Evolutionary conservation across 305 asterid species (phyloP).

Genomic region (Plantago coronopus): DNA sequence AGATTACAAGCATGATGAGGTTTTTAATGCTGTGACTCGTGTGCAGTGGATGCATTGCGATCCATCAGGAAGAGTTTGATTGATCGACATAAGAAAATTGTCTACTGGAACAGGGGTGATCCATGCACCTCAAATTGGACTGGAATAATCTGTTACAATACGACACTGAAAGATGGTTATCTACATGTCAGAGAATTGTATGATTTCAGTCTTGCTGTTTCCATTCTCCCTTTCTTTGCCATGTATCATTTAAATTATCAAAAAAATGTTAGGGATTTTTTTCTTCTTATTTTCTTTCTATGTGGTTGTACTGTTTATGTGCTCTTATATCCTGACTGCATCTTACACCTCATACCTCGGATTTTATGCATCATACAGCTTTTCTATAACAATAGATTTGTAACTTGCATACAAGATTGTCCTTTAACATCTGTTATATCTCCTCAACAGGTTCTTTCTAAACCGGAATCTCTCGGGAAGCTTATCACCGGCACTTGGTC

Average conservation of each 20-base stretch:
- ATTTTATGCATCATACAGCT: neutral
- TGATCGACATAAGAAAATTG: slow-evolving; percentile 48
- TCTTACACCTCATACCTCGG: neutral
- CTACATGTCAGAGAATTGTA: slow-evolving; percentile 75
- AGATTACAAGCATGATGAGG: slow-evolving; percentile 5
- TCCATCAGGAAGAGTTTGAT: slow-evolving; percentile 46
- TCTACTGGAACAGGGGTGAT: slow-evolving; percentile 70
- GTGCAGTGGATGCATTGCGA: slow-evolving; percentile 60
- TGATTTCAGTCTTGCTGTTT: slow-evolving; percentile 23
- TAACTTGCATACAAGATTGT: neutral
- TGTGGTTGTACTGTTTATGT: too few relatives aligned
- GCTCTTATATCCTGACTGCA: too few relatives aligned
- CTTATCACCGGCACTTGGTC: slow-evolving; percentile 75
- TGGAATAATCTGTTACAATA: slow-evolving; percentile 62
- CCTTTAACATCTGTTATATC: slow-evolving; percentile 2
- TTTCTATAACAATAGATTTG: neutral
- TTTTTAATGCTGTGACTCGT: slow-evolving; percentile 15
- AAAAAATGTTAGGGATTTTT: neutral
- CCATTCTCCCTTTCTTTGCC: neutral
- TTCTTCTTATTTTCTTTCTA: neutral
- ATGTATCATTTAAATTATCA: neutral
- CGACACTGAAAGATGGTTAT: slow-evolving; percentile 42
- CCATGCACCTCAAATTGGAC: slow-evolving; percentile 75
- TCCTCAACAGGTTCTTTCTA: slow-evolving; percentile 48
- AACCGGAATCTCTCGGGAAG: slow-evolving; percentile 56